Evolutionary conservation across 2,329 filamentous ascomycete species (phyloP).

Genomic region (Colletotrichum lupini): DNA sequence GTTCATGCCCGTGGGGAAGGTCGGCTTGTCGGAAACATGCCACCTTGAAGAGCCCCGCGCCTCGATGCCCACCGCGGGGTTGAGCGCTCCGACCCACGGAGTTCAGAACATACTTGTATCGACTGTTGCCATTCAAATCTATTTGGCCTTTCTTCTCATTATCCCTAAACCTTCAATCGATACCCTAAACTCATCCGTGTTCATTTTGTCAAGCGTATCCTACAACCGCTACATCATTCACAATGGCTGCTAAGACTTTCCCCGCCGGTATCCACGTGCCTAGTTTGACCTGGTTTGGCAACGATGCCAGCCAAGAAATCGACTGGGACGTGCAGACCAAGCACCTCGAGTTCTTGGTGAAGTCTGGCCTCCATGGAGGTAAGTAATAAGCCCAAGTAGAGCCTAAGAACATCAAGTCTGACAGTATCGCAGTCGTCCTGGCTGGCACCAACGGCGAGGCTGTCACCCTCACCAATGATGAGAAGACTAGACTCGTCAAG

Average conservation of each 20-base stretch:
- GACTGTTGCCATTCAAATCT: not conserved
- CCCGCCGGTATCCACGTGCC: slow-evolving; percentile 68
- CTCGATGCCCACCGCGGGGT: not conserved
- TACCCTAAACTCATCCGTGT: not conserved
- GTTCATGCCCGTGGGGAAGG: slow-evolving; percentile 1
- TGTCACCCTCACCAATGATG: slow-evolving; percentile 73
- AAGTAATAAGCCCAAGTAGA: not conserved
- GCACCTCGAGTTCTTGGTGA: slow-evolving; percentile 65
- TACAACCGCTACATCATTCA: slow-evolving; percentile 38
- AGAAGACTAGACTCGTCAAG: slow-evolving; percentile 70
- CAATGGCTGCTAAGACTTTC: slow-evolving; percentile 47
- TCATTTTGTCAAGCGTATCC: not conserved
- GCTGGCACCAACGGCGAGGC: slow-evolving; percentile 82
- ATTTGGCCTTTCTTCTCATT: not conserved
- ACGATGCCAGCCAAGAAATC: slow-evolving; percentile 60
- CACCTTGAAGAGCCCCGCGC: slow-evolving; percentile 3
- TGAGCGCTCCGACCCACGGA: not conserved
- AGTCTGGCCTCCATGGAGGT: slow-evolving; percentile 63
- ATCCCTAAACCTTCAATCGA: not conserved
- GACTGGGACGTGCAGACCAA: slow-evolving; percentile 65
- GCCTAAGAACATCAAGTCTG: not conserved
- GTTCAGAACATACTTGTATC: slow-evolving; percentile 31
- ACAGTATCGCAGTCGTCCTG: slow-evolving; percentile 61
- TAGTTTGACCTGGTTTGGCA: slow-evolving; percentile 64
- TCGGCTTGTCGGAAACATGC: slow-evolving; percentile 26